Conservation (phyloP, 208 protist genomes). For the Acanthamoeba healyi region DNA sequence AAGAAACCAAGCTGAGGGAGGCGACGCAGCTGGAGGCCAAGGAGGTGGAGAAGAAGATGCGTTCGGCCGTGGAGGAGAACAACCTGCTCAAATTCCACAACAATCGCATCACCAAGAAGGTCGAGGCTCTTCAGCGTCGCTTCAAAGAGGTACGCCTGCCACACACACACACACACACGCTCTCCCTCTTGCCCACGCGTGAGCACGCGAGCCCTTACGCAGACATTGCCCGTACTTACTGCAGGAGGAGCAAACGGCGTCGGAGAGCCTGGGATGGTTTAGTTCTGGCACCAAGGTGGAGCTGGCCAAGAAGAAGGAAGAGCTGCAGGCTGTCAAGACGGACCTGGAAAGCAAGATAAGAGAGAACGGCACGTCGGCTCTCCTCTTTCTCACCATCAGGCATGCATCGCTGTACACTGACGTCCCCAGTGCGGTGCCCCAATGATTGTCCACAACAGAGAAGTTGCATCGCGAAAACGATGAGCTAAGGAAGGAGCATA, state of each 20-base stretch:
- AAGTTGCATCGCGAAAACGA: neutral
- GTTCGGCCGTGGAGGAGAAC: slow-evolving; percentile 3
- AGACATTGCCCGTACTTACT: too few species aligned
- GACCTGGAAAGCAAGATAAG: slow-evolving; percentile 1
- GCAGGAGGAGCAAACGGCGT: neutral
- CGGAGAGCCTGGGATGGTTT: slow-evolving; percentile 15
- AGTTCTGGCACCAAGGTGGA: slow-evolving; percentile 15
- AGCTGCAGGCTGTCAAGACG: neutral
- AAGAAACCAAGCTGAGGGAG: neutral
- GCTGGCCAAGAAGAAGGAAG: slow-evolving; percentile 39
- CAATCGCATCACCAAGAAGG: slow-evolving; percentile 17
- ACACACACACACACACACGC: too few species aligned
- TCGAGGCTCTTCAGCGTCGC: neutral
- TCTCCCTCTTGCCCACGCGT: too few species aligned
- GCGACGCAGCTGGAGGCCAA: neutral
- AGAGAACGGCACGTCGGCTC: too few species aligned
- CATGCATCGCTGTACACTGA: too few species aligned
- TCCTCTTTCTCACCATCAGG: too few species aligned
- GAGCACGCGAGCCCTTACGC: too few species aligned
- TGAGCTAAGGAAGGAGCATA: neutral
- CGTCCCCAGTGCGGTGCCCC: too few species aligned
- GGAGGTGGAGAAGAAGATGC: slow-evolving; percentile 50
- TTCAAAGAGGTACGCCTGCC: slow-evolving; percentile 60
- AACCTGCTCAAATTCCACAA: slow-evolving; percentile 44
- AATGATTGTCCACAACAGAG: too few species aligned